A percentile compares a stretch with the other conserved stretches of the same genome.
These are phyloP conservation scores for Fusarium robinianum DNA, from an alignment of 2,329 filamentous ascomycete genomes.

Conservation along the genomic window DNA sequence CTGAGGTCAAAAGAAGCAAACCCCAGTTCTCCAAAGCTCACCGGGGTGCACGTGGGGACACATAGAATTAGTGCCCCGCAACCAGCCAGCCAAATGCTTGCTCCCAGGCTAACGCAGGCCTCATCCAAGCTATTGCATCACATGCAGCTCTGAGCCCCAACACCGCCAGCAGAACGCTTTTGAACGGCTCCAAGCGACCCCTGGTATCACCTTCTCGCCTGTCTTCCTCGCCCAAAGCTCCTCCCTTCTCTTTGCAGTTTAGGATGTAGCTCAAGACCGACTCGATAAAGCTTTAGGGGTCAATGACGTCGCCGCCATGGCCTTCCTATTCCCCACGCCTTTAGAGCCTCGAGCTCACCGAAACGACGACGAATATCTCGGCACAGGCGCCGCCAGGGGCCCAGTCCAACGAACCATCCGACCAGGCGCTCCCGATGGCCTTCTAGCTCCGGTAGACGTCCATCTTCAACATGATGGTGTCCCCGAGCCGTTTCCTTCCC, in stretches of 20 bases:
- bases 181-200: slow-evolving; percentile 11
- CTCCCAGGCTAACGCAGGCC: slow-evolving; percentile 29
- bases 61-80: slow-evolving; percentile 39
- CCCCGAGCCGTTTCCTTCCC: slow-evolving; percentile 14
- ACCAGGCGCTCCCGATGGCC: slow-evolving; percentile 30
- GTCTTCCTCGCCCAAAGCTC: slow-evolving; percentile 19
- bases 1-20: slow-evolving; percentile 11
- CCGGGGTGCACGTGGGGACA: slow-evolving; percentile 28
- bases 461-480: slow-evolving; percentile 24
- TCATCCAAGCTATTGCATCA: slow-evolving; percentile 37
- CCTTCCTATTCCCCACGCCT: slow-evolving; percentile 45
- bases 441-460: slow-evolving; percentile 22
- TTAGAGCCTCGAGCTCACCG: slow-evolving; percentile 36
- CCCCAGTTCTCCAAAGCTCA: slow-evolving; percentile 24
- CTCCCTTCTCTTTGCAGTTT: slow-evolving; percentile 16
- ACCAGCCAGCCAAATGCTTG: slow-evolving; percentile 25
- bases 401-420: slow-evolving; percentile 30
- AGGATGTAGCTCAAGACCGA: slow-evolving; percentile 34
- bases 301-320: slow-evolving; percentile 44
- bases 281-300: slow-evolving; percentile 30
- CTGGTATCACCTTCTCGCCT: slow-evolving; percentile 20
- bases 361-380: slow-evolving; percentile 35
- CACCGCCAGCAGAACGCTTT: slow-evolving; percentile 21
- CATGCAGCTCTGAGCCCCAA: slow-evolving; percentile 31
- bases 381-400: slow-evolving; percentile 23